These are phyloP conservation scores for Penicillium soppii DNA, from an alignment of 495 filamentous ascomycete genomes.

Conservation along the genomic window DNA sequence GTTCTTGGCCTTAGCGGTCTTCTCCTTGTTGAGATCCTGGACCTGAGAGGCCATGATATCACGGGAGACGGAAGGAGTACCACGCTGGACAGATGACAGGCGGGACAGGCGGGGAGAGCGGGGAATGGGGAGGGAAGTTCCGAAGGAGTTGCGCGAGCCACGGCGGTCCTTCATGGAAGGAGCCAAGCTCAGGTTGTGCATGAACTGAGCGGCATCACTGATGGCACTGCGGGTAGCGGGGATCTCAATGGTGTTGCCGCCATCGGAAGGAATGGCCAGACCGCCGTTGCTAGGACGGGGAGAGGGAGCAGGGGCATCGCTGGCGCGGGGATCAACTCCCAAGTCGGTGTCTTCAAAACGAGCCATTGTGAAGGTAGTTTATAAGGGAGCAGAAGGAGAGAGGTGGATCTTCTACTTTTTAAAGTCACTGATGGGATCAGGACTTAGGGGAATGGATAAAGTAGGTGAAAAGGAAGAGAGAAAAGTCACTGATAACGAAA, in stretches of 20 bases:
- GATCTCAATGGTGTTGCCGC: constrained; percentile 63
- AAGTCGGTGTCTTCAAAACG: constrained; percentile 61
- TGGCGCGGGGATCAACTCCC: constrained; percentile 35
- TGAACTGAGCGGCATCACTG: constrained; percentile 66
- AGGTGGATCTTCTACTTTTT: constrained; percentile 4
- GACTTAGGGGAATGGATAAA: constrained; percentile 1
- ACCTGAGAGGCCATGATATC: constrained; percentile 71
- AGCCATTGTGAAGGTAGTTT: constrained; percentile 52
- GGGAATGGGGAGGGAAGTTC: constrained; percentile 73
- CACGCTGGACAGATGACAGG: constrained; percentile 54
- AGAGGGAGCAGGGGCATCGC: constrained; percentile 22
- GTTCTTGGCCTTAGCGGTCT: constrained; percentile 61
- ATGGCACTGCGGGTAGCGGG: constrained; percentile 68
- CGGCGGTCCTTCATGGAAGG: constrained; percentile 67
- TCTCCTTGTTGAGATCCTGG: constrained; percentile 69
- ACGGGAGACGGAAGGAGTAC: constrained; percentile 52
- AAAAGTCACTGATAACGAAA: constrained; percentile 3
- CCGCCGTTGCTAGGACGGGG: constrained; percentile 22
- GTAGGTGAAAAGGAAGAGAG: constrained; percentile 3
- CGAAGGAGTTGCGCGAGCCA: constrained; percentile 77
- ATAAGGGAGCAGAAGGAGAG: constrained; percentile 4
- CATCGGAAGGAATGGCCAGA: constrained; percentile 52
- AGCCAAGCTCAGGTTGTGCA: constrained; percentile 68
- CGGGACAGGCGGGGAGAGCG: constrained; percentile 67
- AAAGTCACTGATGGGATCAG: constrained; percentile 6